A percentile compares a stretch with the other conserved stretches of the same genome.
Evolutionary conservation across 805 yeast species (phyloP).

Genomic region (Kazachstania kunashirensis): DNA sequence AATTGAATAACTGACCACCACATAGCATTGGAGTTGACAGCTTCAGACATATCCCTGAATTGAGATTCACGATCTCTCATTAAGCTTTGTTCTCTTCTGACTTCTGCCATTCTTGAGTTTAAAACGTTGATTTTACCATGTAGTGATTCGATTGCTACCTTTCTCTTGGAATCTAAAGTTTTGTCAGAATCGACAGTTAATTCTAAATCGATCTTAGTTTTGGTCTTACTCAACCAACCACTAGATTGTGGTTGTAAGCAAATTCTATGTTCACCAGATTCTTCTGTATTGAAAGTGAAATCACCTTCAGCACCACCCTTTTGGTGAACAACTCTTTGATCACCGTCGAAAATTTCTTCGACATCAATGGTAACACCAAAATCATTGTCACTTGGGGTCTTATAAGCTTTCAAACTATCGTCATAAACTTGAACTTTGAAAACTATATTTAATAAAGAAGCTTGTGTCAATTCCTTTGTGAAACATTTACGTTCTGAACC

Average conservation of each 20-base stretch:
- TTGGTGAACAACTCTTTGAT: conserved; percentile 65
- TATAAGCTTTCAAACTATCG: conserved; percentile 29
- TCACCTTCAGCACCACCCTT: conserved; percentile 57
- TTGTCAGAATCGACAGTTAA: conserved; percentile 57
- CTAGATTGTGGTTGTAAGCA: conserved; percentile 45
- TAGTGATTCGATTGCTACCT: conserved; percentile 44
- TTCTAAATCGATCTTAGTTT: conserved; percentile 51
- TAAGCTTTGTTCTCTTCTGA: conserved; percentile 54
- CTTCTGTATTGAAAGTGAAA: conserved; percentile 63
- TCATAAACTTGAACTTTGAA: conserved; percentile 41
- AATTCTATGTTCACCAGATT: conserved; percentile 70
- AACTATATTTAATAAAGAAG: conserved; percentile 40
- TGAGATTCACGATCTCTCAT: conserved; percentile 67
- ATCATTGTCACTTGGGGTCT: conserved; percentile 28
- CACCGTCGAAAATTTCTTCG: conserved; percentile 65
- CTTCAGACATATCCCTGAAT: conserved; percentile 64
- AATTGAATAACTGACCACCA: conserved; percentile 67
- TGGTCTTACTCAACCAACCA: conserved; percentile 56
- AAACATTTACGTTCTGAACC: conserved; percentile 48
- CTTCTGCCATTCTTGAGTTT: conserved; percentile 47
- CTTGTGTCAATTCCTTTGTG: conserved; percentile 44
- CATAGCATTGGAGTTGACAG: conserved; percentile 58
- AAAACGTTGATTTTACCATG: conserved; percentile 49
- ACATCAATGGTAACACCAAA: conserved; percentile 36
- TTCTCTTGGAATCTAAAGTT: conserved; percentile 59